A percentile compares a stretch with the other conserved stretches of the same genome.
Evolutionary conservation across 1,284 basidiomycete species (phyloP).

Genomic region (Ustilago cynodontis): DNA sequence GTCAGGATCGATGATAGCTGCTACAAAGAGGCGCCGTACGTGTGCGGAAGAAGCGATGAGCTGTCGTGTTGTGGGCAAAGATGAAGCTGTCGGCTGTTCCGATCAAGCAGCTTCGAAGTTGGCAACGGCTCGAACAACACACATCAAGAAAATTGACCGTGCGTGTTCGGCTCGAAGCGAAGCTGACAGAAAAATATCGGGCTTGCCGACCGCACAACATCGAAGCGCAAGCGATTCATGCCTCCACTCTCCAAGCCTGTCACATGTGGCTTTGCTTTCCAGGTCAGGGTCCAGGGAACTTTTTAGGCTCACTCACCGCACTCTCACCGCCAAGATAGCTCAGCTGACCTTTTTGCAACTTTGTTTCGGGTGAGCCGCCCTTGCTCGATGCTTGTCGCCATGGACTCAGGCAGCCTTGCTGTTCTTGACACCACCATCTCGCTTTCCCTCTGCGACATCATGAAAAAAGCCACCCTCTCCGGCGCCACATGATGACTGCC

Average conservation of each 20-base stretch:
- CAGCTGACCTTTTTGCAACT: conserved; percentile 13
- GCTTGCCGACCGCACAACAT: conserved; percentile 14
- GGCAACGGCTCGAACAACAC: conserved; percentile 9
- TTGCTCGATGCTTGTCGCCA: background rate
- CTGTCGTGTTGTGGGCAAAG: background rate
- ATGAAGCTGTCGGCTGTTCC: background rate
- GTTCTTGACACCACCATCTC: background rate
- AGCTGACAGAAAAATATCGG: conserved; percentile 10
- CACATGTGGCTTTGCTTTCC: conserved; percentile 1
- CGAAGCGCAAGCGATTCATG: conserved; percentile 4
- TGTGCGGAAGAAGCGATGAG: background rate
- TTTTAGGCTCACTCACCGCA: conserved; percentile 1
- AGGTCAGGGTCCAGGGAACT: conserved; percentile 31
- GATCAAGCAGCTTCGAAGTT: background rate
- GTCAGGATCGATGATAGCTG: background rate
- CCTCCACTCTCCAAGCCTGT: conserved; percentile 3
- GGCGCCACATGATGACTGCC: background rate
- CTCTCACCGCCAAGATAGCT: background rate
- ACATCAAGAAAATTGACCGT: conserved; percentile 7
- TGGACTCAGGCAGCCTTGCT: background rate
- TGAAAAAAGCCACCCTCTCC: too few species aligned
- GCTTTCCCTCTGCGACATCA: background rate
- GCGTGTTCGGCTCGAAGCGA: conserved; percentile 2
- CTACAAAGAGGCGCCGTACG: background rate
- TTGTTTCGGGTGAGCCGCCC: conserved; percentile 3